phyloP scores from a whole-genome alignment of 768 basidiomycete genomes.

The Hypholoma sublateritium region DNA sequence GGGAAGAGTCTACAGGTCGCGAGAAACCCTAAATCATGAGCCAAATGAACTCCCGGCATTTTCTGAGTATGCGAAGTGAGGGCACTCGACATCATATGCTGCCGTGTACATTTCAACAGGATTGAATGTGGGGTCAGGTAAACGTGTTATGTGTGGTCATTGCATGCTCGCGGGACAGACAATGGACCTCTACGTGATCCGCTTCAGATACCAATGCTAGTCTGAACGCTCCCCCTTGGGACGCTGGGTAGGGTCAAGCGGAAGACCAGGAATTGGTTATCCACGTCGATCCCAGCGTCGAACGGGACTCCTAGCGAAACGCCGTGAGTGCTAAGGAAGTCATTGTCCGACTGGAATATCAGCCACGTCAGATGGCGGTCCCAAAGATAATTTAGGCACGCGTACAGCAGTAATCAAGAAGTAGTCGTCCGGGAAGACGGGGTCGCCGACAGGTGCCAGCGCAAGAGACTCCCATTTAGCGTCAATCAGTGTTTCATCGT shows the following conservation, averaged over 20 bases:
- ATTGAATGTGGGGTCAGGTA: too few relatives aligned
- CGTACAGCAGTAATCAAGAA: constrained; percentile 65
- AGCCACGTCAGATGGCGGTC: not conserved
- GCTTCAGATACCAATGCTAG: constrained; percentile 12
- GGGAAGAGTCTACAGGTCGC: not conserved
- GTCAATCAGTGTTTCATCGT: constrained; percentile 52
- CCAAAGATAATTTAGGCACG: not conserved
- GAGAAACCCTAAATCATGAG: not conserved
- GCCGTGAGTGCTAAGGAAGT: constrained; percentile 56
- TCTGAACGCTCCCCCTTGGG: constrained; percentile 14
- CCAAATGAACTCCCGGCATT: not conserved
- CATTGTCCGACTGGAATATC: constrained; percentile 51
- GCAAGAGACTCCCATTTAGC: constrained; percentile 70
- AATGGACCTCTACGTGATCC: too few relatives aligned
- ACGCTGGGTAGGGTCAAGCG: constrained; percentile 51
- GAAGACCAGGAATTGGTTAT: constrained; percentile 61
- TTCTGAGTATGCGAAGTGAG: too few relatives aligned
- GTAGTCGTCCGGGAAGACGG: constrained; percentile 56
- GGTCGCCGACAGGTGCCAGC: constrained; percentile 51
- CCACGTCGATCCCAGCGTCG: constrained; percentile 50
- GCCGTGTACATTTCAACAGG: too few relatives aligned
- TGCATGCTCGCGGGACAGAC: not conserved
- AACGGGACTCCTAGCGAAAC: constrained; percentile 46
- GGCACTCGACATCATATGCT: too few relatives aligned
- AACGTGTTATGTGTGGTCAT: not conserved